phyloP scores from a whole-genome alignment of 129 eudicot genomes.

The Pittosporum tobira region DNA sequence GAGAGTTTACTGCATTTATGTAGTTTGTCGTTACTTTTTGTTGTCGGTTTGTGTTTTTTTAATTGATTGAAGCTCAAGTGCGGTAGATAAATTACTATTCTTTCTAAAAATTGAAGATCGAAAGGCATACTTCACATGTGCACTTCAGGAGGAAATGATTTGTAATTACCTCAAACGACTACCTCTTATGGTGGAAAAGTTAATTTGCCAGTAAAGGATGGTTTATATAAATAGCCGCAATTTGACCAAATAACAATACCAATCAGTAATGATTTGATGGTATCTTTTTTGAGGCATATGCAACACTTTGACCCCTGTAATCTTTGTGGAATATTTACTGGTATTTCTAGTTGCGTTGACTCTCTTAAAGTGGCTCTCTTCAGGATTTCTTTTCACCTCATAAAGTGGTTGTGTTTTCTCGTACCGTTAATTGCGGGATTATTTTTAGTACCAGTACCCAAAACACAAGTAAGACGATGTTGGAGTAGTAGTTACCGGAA shows the following conservation, averaged over 20 bases:
- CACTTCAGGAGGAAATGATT: conserved; percentile 30
- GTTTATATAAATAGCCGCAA: conserved; percentile 35
- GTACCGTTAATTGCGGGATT: background rate
- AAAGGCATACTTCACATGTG: conserved; percentile 7
- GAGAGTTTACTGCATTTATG: background rate
- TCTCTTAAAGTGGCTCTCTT: conserved; percentile 12
- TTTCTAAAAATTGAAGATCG: conserved; percentile 14
- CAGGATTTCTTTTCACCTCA: conserved; percentile 11
- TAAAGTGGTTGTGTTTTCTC: conserved; percentile 10
- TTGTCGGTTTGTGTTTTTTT: background rate
- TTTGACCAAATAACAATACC: conserved; percentile 27
- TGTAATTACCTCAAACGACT: conserved; percentile 19
- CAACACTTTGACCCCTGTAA: conserved; percentile 12
- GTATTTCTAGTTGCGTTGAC: conserved; percentile 2
- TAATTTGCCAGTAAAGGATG: conserved; percentile 25
- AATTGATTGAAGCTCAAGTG: conserved; percentile 1
- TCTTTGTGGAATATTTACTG: conserved; percentile 19
- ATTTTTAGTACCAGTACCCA: background rate
- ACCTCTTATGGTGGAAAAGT: conserved; percentile 29
- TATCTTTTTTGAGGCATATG: conserved; percentile 1
- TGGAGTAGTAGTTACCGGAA: background rate
- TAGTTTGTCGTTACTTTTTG: background rate
- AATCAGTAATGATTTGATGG: conserved; percentile 15
- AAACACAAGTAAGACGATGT: background rate
- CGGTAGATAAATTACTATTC: conserved; percentile 12